phyloP scores from a whole-genome alignment of 768 basidiomycete genomes.

The Pisolithus orientalis region DNA sequence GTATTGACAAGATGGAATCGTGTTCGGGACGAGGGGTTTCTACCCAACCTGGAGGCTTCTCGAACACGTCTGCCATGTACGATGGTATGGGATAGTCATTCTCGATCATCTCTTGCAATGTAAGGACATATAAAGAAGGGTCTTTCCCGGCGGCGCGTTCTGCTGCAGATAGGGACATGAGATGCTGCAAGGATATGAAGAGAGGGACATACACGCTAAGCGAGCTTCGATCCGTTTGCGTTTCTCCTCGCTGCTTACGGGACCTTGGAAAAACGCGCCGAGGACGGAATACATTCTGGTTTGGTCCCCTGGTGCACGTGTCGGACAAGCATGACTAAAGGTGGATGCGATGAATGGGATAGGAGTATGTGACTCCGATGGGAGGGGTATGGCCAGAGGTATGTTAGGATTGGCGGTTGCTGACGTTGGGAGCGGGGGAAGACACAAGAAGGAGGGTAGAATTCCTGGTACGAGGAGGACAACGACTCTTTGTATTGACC shows the following conservation, averaged over 20 bases:
- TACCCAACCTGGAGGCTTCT: conserved; percentile 67
- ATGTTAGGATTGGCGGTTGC: conserved; percentile 53
- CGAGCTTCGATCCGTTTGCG: conserved; percentile 50
- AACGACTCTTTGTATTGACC: conserved; percentile 72
- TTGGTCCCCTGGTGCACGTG: conserved; percentile 85
- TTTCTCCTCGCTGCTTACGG: conserved; percentile 76
- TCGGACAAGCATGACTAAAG: conserved; percentile 92
- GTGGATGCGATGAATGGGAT: conserved; percentile 67
- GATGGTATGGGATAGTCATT: conserved; percentile 90
- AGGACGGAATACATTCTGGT: conserved; percentile 82
- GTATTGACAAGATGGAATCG: conserved; percentile 26
- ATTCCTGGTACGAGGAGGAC: conserved; percentile 83
- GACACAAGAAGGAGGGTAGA: conserved; percentile 61
- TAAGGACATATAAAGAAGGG: conserved; percentile 67
- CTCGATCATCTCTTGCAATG: conserved; percentile 84
- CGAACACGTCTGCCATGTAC: conserved; percentile 69
- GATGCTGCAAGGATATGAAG: conserved; percentile 3
- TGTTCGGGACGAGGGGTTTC: conserved; percentile 59
- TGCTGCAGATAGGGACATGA: conserved; percentile 30
- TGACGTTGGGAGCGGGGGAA: conserved; percentile 67
- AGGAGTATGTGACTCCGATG: conserved; percentile 26
- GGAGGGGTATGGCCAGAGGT: conserved; percentile 43
- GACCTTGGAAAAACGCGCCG: conserved; percentile 74
- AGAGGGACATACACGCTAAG: conserved; percentile 31
- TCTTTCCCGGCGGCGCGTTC: conserved; percentile 57